Conservation (phyloP, 2,329 filamentous ascomycete species). For the Lomentospora prolificans region DNA sequence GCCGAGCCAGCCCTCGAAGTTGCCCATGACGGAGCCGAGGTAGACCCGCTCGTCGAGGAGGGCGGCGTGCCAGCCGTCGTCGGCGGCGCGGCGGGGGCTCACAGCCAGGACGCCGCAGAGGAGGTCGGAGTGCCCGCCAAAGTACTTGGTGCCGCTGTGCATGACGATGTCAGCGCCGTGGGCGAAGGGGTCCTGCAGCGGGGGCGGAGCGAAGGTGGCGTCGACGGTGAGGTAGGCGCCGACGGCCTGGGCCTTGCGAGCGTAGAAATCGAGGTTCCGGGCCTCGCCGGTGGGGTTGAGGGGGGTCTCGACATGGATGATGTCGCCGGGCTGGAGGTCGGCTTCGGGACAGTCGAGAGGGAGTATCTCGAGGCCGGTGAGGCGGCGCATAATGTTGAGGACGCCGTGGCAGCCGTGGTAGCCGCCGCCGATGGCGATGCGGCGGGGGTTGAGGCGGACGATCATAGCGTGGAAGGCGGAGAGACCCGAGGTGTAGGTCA, state of each 20-base stretch:
- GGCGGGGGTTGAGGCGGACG: slow-evolving; percentile 71
- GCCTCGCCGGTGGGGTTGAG: slow-evolving; percentile 85
- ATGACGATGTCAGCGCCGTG: slow-evolving; percentile 79
- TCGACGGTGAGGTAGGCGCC: slow-evolving; percentile 79
- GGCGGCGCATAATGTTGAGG: slow-evolving; percentile 59
- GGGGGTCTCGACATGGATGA: slow-evolving; percentile 88
- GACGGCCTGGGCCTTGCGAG: slow-evolving; percentile 57
- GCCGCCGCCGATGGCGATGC: slow-evolving; percentile 71
- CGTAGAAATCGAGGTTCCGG: slow-evolving; percentile 61
- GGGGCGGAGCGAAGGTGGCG: slow-evolving; percentile 85
- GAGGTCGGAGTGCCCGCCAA: slow-evolving; percentile 91
- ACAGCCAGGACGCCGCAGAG: slow-evolving; percentile 76
- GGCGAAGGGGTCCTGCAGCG: slow-evolving; percentile 73
- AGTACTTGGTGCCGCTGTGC: slow-evolving; percentile 93
- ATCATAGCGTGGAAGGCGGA: slow-evolving; percentile 82
- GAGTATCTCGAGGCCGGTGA: slow-evolving; percentile 65
- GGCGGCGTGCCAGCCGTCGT: slow-evolving; percentile 44
- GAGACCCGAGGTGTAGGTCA: slow-evolving; percentile 79
- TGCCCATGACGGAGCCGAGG: slow-evolving; percentile 79
- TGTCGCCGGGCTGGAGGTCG: slow-evolving; percentile 64
- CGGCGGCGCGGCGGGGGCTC: slow-evolving; percentile 33
- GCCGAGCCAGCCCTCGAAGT: slow-evolving; percentile 84
- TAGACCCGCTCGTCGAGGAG: slow-evolving; percentile 62
- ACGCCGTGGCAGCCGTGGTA: slow-evolving; percentile 95
- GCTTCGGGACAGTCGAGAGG: slow-evolving; percentile 58